These are phyloP conservation scores for Phaffomyces opuntiae DNA, from an alignment of 805 yeast genomes.

Conservation along the genomic window DNA sequence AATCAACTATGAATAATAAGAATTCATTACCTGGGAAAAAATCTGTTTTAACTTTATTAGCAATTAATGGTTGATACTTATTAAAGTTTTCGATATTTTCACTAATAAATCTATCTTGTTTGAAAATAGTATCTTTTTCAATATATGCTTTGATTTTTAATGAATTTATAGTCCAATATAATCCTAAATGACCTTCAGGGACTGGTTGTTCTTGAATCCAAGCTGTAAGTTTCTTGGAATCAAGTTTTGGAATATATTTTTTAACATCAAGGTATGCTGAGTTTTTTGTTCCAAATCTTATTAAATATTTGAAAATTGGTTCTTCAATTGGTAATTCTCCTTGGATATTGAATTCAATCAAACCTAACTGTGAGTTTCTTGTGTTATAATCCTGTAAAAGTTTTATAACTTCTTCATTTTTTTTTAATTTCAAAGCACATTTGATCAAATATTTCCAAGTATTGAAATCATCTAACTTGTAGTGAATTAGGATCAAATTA, in stretches of 20 bases:
- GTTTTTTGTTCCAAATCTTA: slow-evolving; percentile 43
- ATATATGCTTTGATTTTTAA: slow-evolving; percentile 42
- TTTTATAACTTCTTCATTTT: slow-evolving; percentile 22
- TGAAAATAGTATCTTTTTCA: slow-evolving; percentile 17
- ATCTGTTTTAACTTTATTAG: slow-evolving; percentile 49
- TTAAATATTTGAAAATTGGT: slow-evolving; percentile 31
- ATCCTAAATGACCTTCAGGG: slow-evolving; percentile 16
- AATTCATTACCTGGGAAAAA: slow-evolving; percentile 66
- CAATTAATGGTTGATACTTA: slow-evolving; percentile 29
- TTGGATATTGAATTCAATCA: slow-evolving; percentile 36
- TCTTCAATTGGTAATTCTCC: slow-evolving; percentile 15
- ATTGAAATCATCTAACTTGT: slow-evolving; percentile 65
- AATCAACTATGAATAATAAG: slow-evolving; percentile 46
- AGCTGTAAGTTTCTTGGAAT: slow-evolving; percentile 9
- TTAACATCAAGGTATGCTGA: slow-evolving; percentile 62
- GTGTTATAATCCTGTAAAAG: slow-evolving; percentile 31
- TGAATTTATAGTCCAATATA: slow-evolving; percentile 32
- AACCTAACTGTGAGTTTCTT: slow-evolving; percentile 52
- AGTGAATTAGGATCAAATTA: slow-evolving; percentile 34
- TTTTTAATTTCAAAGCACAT: slow-evolving; percentile 34
- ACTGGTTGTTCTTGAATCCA: slow-evolving; percentile 21
- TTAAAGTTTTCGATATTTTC: slow-evolving; percentile 35
- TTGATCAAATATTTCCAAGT: slow-evolving; percentile 57
- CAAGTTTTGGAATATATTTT: slow-evolving; percentile 20
- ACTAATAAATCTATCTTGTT: slow-evolving; percentile 19